phyloP scores from a whole-genome alignment of 192 early-diverging fungal species.

The Backusella sp. region DNA sequence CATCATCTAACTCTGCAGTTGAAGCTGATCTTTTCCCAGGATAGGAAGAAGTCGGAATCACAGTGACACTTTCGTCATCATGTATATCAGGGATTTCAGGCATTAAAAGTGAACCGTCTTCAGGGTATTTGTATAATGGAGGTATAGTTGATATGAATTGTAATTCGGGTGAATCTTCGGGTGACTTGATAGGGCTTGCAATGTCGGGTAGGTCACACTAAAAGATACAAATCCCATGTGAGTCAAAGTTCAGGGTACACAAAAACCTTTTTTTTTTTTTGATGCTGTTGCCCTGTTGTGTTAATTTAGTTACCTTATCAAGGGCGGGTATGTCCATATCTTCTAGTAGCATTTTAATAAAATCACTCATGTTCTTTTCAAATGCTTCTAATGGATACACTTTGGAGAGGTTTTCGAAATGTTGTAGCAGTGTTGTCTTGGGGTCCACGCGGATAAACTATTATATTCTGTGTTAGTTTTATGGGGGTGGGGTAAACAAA shows the following conservation, averaged over 20 bases:
- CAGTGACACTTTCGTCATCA: not conserved
- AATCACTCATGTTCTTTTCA: slow-evolving; percentile 50
- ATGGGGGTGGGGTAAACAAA: not conserved
- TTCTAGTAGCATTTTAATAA: slow-evolving; percentile 43
- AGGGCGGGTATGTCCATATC: slow-evolving; percentile 44
- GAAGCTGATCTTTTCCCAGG: slow-evolving; percentile 9
- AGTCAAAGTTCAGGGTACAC: not conserved
- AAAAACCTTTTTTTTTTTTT: not conserved
- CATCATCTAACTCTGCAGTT: not conserved
- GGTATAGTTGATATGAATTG: slow-evolving; percentile 21
- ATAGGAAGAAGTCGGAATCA: slow-evolving; percentile 10
- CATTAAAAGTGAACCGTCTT: slow-evolving; percentile 52
- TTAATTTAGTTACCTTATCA: slow-evolving; percentile 36
- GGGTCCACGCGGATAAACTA: slow-evolving; percentile 39
- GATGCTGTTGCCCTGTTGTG: not conserved
- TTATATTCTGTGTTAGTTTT: not conserved
- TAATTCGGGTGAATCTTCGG: slow-evolving; percentile 6
- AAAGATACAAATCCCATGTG: not conserved
- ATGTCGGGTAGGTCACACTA: slow-evolving; percentile 15
- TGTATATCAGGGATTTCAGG: slow-evolving; percentile 48
- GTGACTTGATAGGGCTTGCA: slow-evolving; percentile 9
- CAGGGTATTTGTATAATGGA: slow-evolving; percentile 45
- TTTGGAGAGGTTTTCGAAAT: slow-evolving; percentile 44
- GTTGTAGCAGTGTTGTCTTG: slow-evolving; percentile 27
- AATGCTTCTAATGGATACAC: slow-evolving; percentile 45